Percentiles rank a stretch among this genome's conserved stretches.
phyloP scores from a whole-genome alignment of 345 rosid genomes.

The Eucalyptus pauciflora region DNA sequence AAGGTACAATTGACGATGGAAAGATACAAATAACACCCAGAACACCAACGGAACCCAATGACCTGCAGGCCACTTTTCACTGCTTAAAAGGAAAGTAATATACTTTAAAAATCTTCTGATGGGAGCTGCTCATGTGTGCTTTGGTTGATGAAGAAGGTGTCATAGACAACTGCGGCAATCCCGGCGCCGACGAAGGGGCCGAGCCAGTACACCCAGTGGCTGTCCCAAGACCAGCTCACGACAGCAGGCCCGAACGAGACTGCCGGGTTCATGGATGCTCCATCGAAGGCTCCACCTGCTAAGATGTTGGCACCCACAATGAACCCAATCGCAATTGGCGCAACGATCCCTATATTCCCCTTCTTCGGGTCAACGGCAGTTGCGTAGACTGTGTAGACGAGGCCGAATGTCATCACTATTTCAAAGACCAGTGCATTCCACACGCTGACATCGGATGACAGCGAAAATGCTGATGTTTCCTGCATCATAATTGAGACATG shows the following conservation, averaged over 20 bases:
- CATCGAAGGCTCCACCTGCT: conserved; percentile 86
- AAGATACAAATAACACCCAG: background rate
- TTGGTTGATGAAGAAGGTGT: conserved; percentile 39
- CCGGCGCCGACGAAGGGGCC: conserved; percentile 78
- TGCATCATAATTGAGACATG: background rate
- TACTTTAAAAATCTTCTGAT: conserved; percentile 28
- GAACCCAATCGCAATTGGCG: conserved; percentile 84
- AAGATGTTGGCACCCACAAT: conserved; percentile 91
- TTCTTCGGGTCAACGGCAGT: conserved; percentile 89
- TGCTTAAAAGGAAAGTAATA: background rate
- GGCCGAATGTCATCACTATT: conserved; percentile 92
- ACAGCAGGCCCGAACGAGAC: conserved; percentile 93
- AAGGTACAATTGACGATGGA: background rate
- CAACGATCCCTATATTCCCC: conserved; percentile 68
- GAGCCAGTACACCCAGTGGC: conserved; percentile 93
- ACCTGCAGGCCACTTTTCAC: background rate
- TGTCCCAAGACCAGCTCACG: conserved; percentile 90
- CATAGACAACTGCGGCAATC: conserved; percentile 59
- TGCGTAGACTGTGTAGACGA: conserved; percentile 85
- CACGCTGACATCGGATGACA: conserved; percentile 58
- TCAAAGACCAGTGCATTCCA: conserved; percentile 79
- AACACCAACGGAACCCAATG: background rate
- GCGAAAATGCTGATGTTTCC: conserved; percentile 52
- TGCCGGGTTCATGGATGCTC: conserved; percentile 95
- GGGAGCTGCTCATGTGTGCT: conserved; percentile 62